Conservation (phyloP, 2,329 filamentous ascomycete genomes). For the Cladosporium sp. region DNA sequence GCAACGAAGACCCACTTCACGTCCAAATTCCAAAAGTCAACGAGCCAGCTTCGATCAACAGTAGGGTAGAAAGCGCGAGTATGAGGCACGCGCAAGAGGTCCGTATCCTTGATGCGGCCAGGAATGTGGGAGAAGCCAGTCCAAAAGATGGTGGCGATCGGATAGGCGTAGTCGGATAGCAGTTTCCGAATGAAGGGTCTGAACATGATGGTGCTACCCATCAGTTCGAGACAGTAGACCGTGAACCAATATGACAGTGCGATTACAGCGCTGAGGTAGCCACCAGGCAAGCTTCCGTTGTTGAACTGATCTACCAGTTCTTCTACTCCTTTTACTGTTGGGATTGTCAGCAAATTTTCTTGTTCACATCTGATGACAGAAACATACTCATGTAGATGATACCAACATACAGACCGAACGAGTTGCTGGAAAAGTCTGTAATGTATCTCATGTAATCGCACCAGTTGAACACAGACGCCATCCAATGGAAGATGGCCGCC, state of each 20-base stretch:
- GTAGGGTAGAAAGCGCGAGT: slow-evolving; percentile 47
- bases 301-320: slow-evolving; percentile 51
- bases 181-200: slow-evolving; percentile 43
- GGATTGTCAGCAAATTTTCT: slow-evolving; percentile 12
- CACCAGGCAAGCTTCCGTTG: slow-evolving; percentile 30
- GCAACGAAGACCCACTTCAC: slow-evolving; percentile 52
- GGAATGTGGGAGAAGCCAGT: slow-evolving; percentile 52
- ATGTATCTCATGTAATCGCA: slow-evolving; percentile 58
- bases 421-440: slow-evolving; percentile 53
- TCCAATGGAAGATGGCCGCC: slow-evolving; percentile 56
- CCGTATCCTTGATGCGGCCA: slow-evolving; percentile 40
- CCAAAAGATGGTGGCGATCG: slow-evolving; percentile 51
- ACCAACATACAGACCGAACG: slow-evolving; percentile 53
- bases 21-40: slow-evolving; percentile 51
- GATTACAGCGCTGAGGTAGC: slow-evolving; percentile 48
- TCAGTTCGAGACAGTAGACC: slow-evolving; percentile 47
- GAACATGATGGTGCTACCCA: slow-evolving; percentile 44
- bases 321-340: slow-evolving; percentile 52
- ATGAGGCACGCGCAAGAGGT: slow-evolving; percentile 40
- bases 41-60: slow-evolving; percentile 43
- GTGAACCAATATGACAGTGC: slow-evolving; percentile 51
- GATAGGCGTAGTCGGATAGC: slow-evolving; percentile 51
- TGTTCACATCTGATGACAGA: not conserved
- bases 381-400: slow-evolving; percentile 49
- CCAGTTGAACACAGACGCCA: slow-evolving; percentile 48